Percentiles rank a stretch among this genome's conserved stretches.
Conservation (phyloP, 2,329 filamentous ascomycete genomes). For the Aspergillus japonicus region DNA sequence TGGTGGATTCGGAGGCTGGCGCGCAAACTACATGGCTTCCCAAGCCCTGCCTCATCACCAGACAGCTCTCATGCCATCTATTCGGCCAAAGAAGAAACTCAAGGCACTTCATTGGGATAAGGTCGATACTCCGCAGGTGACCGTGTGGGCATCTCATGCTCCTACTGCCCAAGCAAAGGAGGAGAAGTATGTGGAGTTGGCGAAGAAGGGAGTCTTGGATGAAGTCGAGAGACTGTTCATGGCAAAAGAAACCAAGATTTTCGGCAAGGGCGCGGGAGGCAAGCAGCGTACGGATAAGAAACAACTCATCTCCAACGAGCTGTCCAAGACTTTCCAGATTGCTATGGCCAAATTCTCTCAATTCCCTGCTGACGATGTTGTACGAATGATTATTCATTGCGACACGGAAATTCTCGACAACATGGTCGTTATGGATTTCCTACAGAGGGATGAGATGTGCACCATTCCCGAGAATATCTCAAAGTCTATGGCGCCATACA, state of each 20-base stretch:
- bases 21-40: conserved; percentile 71
- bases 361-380: conserved; percentile 76
- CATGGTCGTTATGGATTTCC: conserved; percentile 90
- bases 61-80: conserved; percentile 71
- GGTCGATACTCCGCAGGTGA: conserved; percentile 86
- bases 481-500: conserved; percentile 92
- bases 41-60: conserved; percentile 55
- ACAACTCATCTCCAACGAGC: conserved; percentile 87
- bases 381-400: conserved; percentile 93
- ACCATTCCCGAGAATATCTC: conserved; percentile 85
- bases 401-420: conserved; percentile 87
- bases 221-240: conserved; percentile 97
- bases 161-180: conserved; percentile 86
- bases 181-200: conserved; percentile 92
- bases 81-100: conserved; percentile 96
- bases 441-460: conserved; percentile 89
- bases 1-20: conserved; percentile 55
- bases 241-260: conserved; percentile 91
- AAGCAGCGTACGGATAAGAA: conserved; percentile 93
- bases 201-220: conserved; percentile 90
- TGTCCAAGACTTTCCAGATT: conserved; percentile 90
- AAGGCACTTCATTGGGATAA: conserved; percentile 99
- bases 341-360: conserved; percentile 92
- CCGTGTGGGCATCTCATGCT: conserved; percentile 86
- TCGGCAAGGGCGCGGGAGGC: conserved; percentile 62